Evolutionary conservation across 75 land plant species (phyloP).

Genomic region (Cryptomeria japonica): DNA sequence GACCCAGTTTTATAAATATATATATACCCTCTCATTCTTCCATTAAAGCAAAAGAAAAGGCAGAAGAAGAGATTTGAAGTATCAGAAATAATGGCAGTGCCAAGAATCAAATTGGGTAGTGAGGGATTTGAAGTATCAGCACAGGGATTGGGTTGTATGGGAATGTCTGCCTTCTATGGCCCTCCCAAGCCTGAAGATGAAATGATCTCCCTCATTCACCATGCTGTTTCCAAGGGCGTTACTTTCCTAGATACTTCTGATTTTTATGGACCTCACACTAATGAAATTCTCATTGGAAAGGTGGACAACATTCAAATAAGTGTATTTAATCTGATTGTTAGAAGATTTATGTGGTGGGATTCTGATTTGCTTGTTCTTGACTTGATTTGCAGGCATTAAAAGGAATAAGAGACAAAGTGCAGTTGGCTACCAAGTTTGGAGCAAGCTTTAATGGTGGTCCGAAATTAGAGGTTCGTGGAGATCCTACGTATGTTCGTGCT

Average conservation of each 20-base stretch:
- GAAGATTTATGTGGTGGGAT: not conserved
- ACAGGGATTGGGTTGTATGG: too few species aligned
- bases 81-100: constrained; percentile 19
- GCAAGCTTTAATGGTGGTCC: constrained; percentile 13
- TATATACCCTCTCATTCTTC: too few species aligned
- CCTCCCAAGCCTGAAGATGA: too few species aligned
- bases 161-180: too few species aligned
- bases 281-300: constrained; percentile 66
- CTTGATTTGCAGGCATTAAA: constrained; percentile 20
- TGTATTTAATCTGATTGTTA: not conserved
- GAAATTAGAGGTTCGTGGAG: constrained; percentile 35
- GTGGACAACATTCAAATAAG: not conserved
- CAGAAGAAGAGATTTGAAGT: too few species aligned
- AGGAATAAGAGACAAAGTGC: too few species aligned
- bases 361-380: not conserved
- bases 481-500: constrained; percentile 56
- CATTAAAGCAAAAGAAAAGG: too few species aligned
- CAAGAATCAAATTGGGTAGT: not conserved
- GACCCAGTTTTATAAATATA: too few species aligned
- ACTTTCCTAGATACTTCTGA: constrained; percentile 69
- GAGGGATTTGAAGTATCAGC: too few species aligned
- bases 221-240: constrained; percentile 19
- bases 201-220: too few species aligned
- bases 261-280: constrained; percentile 49
- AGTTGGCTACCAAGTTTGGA: too few species aligned